Evolutionary conservation across 2,329 filamentous ascomycete species (phyloP).

Genomic region (Neofusicoccum umdonicola): DNA sequence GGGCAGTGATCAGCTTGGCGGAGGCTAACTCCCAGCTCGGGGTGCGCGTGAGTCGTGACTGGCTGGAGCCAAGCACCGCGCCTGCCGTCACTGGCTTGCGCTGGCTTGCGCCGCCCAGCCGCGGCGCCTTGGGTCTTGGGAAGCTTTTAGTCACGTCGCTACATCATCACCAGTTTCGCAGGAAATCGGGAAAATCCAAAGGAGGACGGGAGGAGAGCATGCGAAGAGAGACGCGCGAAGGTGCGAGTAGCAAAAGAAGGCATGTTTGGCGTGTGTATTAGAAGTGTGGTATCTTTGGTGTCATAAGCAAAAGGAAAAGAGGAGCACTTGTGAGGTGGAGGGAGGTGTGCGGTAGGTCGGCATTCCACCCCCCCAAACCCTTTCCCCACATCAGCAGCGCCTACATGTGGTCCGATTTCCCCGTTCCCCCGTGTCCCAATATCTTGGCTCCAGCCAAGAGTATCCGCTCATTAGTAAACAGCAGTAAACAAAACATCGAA

Average conservation of each 20-base stretch:
- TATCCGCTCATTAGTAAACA: background rate
- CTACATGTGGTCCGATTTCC: background rate
- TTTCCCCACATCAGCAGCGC: background rate
- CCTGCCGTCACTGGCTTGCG: background rate
- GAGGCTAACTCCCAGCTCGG: too few species aligned
- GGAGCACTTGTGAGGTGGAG: background rate
- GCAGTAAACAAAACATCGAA: background rate
- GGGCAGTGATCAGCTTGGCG: too few species aligned
- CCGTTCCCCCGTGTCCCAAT: background rate
- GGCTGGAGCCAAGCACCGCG: background rate
- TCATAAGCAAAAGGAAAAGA: background rate
- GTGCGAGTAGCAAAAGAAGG: background rate
- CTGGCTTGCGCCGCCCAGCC: background rate
- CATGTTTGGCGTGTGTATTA: background rate
- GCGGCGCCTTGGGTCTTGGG: background rate
- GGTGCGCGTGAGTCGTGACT: too few species aligned
- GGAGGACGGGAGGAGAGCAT: too few species aligned
- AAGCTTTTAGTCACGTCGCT: conserved; percentile 2
- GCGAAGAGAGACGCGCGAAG: too few species aligned
- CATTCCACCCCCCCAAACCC: background rate
- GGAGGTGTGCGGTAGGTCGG: too few species aligned
- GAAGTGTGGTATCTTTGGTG: too few species aligned
- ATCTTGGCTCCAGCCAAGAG: background rate
- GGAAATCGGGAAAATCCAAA: too few species aligned
- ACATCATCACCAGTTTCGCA: background rate